Percentiles rank a stretch among this genome's conserved stretches.
These are phyloP conservation scores for Suillus brevipes DNA, from an alignment of 768 basidiomycete species.

Conservation along the genomic window DNA sequence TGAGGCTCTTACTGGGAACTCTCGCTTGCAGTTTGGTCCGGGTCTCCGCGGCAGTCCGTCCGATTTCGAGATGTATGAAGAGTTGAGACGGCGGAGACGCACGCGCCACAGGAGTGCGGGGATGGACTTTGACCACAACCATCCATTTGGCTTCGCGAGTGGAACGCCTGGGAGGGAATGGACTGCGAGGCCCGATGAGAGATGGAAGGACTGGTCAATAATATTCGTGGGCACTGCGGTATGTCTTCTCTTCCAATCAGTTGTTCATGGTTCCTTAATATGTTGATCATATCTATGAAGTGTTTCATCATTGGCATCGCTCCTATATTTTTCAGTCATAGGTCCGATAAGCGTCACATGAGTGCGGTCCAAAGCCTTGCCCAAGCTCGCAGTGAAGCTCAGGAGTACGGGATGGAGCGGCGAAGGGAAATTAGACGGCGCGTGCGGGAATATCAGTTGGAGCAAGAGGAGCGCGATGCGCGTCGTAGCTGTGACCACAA, in stretches of 20 bases:
- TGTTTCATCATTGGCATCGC: slow-evolving; percentile 46
- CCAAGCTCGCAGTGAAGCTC: slow-evolving; percentile 57
- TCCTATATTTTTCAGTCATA: slow-evolving; percentile 40
- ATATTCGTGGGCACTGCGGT: slow-evolving; percentile 51
- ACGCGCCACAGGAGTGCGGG: slow-evolving; percentile 25
- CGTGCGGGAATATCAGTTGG: slow-evolving; percentile 36
- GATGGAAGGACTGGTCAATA: slow-evolving; percentile 52
- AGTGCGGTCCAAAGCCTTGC: slow-evolving; percentile 59
- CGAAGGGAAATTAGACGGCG: slow-evolving; percentile 51
- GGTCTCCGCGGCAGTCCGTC: not conserved
- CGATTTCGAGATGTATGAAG: slow-evolving; percentile 46
- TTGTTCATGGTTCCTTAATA: not conserved
- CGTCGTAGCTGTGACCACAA: not conserved
- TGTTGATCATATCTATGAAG: slow-evolving; percentile 24
- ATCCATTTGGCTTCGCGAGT: slow-evolving; percentile 19
- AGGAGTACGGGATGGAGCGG: slow-evolving; percentile 53
- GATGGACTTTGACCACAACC: slow-evolving; percentile 31
- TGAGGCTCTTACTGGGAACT: slow-evolving; percentile 48
- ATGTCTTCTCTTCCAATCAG: slow-evolving; percentile 18
- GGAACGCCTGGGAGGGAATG: slow-evolving; percentile 21
- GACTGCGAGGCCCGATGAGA: slow-evolving; percentile 40
- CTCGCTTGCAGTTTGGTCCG: slow-evolving; percentile 15
- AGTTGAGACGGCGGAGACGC: slow-evolving; percentile 51
- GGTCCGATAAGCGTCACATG: slow-evolving; percentile 45
- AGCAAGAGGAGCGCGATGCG: slow-evolving; percentile 1